phyloP scores from a whole-genome alignment of 495 filamentous ascomycete genomes.

The Terfezia boudieri region DNA sequence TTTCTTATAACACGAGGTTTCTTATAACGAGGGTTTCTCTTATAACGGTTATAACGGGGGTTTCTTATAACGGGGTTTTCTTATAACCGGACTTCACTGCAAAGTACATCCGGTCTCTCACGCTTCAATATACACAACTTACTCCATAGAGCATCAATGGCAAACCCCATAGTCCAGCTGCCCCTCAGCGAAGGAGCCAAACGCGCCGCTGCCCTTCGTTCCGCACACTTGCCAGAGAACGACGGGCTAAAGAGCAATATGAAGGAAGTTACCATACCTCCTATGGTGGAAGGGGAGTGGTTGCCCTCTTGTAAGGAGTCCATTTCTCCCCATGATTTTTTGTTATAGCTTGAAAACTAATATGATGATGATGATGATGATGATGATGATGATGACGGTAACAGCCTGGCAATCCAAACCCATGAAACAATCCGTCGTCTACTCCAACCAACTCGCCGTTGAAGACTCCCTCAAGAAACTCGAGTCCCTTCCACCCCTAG shows the following conservation, averaged over 20 bases:
- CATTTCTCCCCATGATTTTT: neutral
- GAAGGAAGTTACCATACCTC: neutral
- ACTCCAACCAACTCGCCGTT: constrained; percentile 43
- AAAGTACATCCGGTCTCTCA: too few relatives aligned
- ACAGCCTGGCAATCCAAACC: constrained; percentile 80
- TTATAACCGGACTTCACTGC: too few relatives aligned
- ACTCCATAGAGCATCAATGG: constrained; percentile 4
- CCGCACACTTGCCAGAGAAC: neutral
- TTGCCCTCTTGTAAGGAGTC: neutral
- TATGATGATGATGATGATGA: neutral
- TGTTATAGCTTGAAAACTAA: neutral
- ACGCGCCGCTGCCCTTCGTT: constrained; percentile 10
- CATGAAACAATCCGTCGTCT: constrained; percentile 73
- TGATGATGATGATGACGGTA: constrained; percentile 23
- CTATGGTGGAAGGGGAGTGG: neutral
- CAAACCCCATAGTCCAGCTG: constrained; percentile 9
- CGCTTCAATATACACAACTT: neutral
- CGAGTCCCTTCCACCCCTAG: constrained; percentile 59
- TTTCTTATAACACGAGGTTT: too few relatives aligned
- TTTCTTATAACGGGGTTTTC: too few relatives aligned
- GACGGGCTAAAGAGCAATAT: constrained; percentile 1
- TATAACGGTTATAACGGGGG: too few relatives aligned
- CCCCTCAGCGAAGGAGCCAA: constrained; percentile 13
- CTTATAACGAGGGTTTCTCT: too few relatives aligned
- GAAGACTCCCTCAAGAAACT: constrained; percentile 46